A percentile compares a stretch with the other conserved stretches of the same genome.
These are phyloP conservation scores for Yueomyces sp. DNA, from an alignment of 805 yeast species.

Conservation along the genomic window DNA sequence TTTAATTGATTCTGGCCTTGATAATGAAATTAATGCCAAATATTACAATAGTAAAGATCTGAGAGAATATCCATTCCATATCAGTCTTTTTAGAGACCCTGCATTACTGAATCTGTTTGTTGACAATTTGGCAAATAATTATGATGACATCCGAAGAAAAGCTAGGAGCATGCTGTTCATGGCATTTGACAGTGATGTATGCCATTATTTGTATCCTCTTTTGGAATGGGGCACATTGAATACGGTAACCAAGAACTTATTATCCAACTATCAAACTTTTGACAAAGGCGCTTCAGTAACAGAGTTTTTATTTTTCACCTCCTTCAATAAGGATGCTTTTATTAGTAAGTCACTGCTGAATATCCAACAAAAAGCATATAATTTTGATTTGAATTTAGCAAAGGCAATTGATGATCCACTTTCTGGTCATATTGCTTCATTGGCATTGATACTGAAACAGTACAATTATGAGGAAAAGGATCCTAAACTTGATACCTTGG, in stretches of 20 bases:
- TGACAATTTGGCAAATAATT: slow-evolving; percentile 54
- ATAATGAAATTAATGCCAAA: slow-evolving; percentile 27
- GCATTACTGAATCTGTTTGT: slow-evolving; percentile 35
- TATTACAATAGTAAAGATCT: slow-evolving; percentile 31
- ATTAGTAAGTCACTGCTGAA: slow-evolving; percentile 10
- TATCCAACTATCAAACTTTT: slow-evolving; percentile 42
- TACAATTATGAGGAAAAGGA: slow-evolving; percentile 5
- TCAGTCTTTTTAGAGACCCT: slow-evolving; percentile 29
- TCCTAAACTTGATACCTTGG: background rate
- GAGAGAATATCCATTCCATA: slow-evolving; percentile 35
- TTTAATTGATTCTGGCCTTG: slow-evolving; percentile 44
- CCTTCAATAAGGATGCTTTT: slow-evolving; percentile 18
- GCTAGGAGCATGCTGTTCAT: slow-evolving; percentile 35
- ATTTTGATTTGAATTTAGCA: slow-evolving; percentile 9
- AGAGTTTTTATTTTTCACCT: slow-evolving; percentile 33
- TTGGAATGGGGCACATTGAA: slow-evolving; percentile 7
- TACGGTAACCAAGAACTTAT: slow-evolving; percentile 23
- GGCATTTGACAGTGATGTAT: slow-evolving; percentile 11
- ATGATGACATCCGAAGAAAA: slow-evolving; percentile 57
- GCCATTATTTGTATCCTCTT: background rate
- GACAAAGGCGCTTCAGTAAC: slow-evolving; percentile 70
- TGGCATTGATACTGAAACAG: slow-evolving; percentile 32
- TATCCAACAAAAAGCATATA: slow-evolving; percentile 20
- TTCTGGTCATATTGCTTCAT: slow-evolving; percentile 59
- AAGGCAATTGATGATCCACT: slow-evolving; percentile 38